These are phyloP conservation scores for Alternaria sp. DNA, from an alignment of 2,329 filamentous ascomycete species.

Conservation along the genomic window DNA sequence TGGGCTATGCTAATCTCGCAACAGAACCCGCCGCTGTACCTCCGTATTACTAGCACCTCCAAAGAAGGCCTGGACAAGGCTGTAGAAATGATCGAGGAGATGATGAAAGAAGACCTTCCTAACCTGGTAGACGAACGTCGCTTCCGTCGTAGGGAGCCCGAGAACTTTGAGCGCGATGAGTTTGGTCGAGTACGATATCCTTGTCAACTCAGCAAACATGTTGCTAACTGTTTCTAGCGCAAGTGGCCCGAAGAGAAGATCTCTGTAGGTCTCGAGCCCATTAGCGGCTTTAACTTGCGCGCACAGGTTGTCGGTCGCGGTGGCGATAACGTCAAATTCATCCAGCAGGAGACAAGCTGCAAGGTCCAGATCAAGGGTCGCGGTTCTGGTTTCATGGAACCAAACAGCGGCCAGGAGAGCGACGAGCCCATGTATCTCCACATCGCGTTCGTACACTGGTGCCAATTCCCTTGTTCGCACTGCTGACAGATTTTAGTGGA, in stretches of 20 bases:
- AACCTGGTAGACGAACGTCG: slow-evolving; percentile 94
- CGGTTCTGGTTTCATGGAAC: slow-evolving; percentile 92
- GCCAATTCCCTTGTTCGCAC: slow-evolving; percentile 4
- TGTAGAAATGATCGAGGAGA: slow-evolving; percentile 85
- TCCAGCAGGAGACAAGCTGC: slow-evolving; percentile 93
- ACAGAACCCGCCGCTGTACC: slow-evolving; percentile 90
- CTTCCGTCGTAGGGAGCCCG: slow-evolving; percentile 82
- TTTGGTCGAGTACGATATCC: slow-evolving; percentile 75
- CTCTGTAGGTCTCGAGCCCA: slow-evolving; percentile 85
- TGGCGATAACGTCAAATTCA: slow-evolving; percentile 96
- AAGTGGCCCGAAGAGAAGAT: slow-evolving; percentile 99
- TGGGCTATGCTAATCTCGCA: neutral
- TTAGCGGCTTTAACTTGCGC: slow-evolving; percentile 93
- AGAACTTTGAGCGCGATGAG: slow-evolving; percentile 86
- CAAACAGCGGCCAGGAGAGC: slow-evolving; percentile 85
- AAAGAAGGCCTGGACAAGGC: slow-evolving; percentile 93
- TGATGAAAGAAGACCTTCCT: slow-evolving; percentile 95
- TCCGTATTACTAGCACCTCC: slow-evolving; percentile 91
- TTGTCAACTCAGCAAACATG: neutral
- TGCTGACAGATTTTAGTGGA: slow-evolving; percentile 64
- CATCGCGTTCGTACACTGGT: slow-evolving; percentile 73
- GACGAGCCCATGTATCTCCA: slow-evolving; percentile 98
- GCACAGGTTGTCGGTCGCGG: slow-evolving; percentile 95
- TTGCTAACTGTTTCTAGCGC: slow-evolving; percentile 65
- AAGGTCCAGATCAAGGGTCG: slow-evolving; percentile 98